Evolutionary conservation across 805 yeast species (phyloP), one percentile per base, ranked within the genome.

Genomic region (Cyberlindnera euphorbiiphila): DNA sequence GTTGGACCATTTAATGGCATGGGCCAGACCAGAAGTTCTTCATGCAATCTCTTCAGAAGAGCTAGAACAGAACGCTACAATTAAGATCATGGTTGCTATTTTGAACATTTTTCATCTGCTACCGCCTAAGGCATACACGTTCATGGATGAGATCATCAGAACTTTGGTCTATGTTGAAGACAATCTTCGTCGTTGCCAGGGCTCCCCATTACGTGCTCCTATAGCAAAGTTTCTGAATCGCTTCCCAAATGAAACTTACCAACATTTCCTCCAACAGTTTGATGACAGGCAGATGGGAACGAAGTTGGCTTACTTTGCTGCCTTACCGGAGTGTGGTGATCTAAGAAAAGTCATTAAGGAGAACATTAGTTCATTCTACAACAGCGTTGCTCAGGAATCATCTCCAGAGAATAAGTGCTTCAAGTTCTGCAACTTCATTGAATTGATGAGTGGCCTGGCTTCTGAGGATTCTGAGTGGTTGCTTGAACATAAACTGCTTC

Each of bases 41-140:
- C 78, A 87, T 39, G 76, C 79, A 45, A 74, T 85, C 29, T 81
- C 96, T 1, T 80, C 81, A 5, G 86, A 81, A 48, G 95, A 85
- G 42, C 71, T 94, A 39, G 82, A 76, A 22, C 81, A 78, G 47
- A 89, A 89, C 48, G 81, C 78, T 24, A 85, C 88, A 0, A 85
- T 94, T 10, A 83, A 85, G 53, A 85, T 91, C 26, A 87, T 93
- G 30, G 85, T 83, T 47, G 95, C 96, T 0, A 86, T 93, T 39
- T 69, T 93, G 51, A 87, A 91, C 50, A 85, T 93, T 27, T 93
- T 91, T 66, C 96, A 94, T 55, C 66, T 88, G 46, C 64, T 93
- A 22, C 99, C 99, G 0, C 78, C 95, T 2, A 85, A 86, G 45
- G 98, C 98, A 0, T 85, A 78, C 60, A 82, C 91, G 14, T 93